Evolutionary conservation across 2,329 filamentous ascomycete species (phyloP).

Genomic region (Cytospora leucostoma): DNA sequence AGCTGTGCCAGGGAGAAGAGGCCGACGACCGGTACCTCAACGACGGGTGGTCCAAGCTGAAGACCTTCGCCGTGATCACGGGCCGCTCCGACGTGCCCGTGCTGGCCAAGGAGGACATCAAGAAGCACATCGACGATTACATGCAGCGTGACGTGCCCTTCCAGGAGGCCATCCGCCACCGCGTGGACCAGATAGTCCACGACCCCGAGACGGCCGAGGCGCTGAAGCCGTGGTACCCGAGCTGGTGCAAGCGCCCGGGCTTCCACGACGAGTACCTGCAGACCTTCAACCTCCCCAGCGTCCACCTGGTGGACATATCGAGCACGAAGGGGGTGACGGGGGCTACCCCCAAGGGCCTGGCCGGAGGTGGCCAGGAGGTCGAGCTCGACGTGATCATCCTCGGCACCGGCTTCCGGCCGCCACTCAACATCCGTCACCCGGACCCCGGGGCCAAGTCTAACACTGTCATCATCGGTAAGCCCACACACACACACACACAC

Average conservation of each 20-base stretch:
- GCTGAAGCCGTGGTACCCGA: constrained; percentile 52
- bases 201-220: constrained; percentile 43
- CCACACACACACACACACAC: too few species aligned
- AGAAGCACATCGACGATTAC: constrained; percentile 40
- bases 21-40: constrained; percentile 34
- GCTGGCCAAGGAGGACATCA: constrained; percentile 39
- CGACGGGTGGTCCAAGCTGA: constrained; percentile 46
- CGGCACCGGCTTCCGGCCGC: constrained; percentile 26
- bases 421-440: background rate
- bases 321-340: constrained; percentile 40
- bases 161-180: constrained; percentile 43
- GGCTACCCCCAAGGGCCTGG: constrained; percentile 11
- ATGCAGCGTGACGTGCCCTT: constrained; percentile 45
- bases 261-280: constrained; percentile 53
- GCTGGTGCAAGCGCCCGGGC: constrained; percentile 54
- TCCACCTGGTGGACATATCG: constrained; percentile 50
- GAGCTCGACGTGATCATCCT: constrained; percentile 27
- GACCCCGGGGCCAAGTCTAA: constrained; percentile 27
- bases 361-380: constrained; percentile 5
- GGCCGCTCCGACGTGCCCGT: constrained; percentile 38
- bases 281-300: constrained; percentile 51
- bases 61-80: constrained; percentile 4
- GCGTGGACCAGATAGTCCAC: constrained; percentile 45
- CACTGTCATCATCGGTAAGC: constrained; percentile 15
- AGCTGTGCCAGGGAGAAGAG: background rate